Percentiles rank a stretch among this genome's conserved stretches.
phyloP scores from a whole-genome alignment of 768 basidiomycete species.

The Daedaleopsis nitida region DNA sequence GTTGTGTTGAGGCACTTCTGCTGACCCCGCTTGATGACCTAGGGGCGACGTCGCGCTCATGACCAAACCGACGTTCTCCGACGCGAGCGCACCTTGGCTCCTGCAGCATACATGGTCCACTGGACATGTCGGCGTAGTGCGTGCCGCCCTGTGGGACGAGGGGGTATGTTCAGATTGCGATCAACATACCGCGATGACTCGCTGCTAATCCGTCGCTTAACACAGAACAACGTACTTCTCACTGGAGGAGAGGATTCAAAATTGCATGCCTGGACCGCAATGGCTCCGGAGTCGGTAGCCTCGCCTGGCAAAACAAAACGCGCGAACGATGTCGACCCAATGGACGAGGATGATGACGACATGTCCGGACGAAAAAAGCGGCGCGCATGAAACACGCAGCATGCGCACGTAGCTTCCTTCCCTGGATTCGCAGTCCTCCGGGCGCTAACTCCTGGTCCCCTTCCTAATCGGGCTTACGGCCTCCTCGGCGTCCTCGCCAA shows the following conservation, averaged over 20 bases:
- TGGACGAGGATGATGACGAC: constrained; percentile 28
- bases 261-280: constrained; percentile 33
- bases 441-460: too few species aligned
- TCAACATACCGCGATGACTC: neutral
- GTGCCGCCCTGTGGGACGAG: constrained; percentile 36
- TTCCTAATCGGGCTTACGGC: too few species aligned
- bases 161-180: constrained; percentile 19
- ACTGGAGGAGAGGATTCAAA: constrained; percentile 39
- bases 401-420: too few species aligned
- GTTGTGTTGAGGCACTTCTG: neutral
- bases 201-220: too few species aligned
- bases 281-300: constrained; percentile 3
- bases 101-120: constrained; percentile 31
- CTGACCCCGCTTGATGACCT: neutral
- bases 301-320: constrained; percentile 15
- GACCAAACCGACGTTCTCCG: constrained; percentile 27
- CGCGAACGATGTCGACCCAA: constrained; percentile 19
- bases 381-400: constrained; percentile 10
- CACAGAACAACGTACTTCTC: constrained; percentile 35
- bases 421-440: too few species aligned
- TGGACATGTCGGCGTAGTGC: constrained; percentile 35
- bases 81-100: constrained; percentile 29
- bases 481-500: too few species aligned
- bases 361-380: constrained; percentile 22
- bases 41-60: constrained; percentile 37